Evolutionary conservation across 257 asterid genomes (phyloP), one percentile per base, ranked within the genome.

Genomic region (Lavandula angustifolia): DNA sequence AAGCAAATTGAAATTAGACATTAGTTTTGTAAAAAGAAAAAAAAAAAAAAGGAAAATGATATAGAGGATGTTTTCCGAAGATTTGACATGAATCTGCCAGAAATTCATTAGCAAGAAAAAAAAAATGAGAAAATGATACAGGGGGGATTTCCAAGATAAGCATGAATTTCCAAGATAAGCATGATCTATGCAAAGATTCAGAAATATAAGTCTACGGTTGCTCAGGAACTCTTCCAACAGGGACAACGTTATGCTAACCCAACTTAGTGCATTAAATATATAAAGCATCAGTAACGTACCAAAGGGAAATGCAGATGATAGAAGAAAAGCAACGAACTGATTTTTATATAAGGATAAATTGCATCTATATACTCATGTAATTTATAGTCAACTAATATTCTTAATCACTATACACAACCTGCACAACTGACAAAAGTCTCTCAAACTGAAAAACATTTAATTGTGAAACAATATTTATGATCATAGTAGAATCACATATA

Each of bases 401-500:
- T 17, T 50, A 16, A 53, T 41, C 35, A 29, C 43, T 14, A 38
- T 12, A 7, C 3, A 3, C 27, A 22, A 22, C 40, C 9, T 49
- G 35, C 49, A 55, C 54, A 66, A 54, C 3, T 22, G 48, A 59
- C 7, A 58, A 8, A 42, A 60, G 46, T 52, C 40, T 22, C 3
- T 54, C 41, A 2, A 22, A 49, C 13, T 31, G 29, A 43, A 22
- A 70, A 44, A 16, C 11, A 37, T 61, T 7, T 10, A 54, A 49
- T 37, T 4, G 48, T 62, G 52, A 37, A 31, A 55, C 62, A 50
- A 34, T 38, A 16, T 9, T 63, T 14, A 52, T 59, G 9, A 41
- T 62, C 62, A 49, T 16, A 64, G 50, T 12, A 44, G 60, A 52
- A 51, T 17, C 50, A 50, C 3, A 42, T 10, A 37, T 34, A 60